Evolutionary conservation across 176 grass and related monocot genomes (phyloP).

Genomic region (Coix lacrymajobi): DNA sequence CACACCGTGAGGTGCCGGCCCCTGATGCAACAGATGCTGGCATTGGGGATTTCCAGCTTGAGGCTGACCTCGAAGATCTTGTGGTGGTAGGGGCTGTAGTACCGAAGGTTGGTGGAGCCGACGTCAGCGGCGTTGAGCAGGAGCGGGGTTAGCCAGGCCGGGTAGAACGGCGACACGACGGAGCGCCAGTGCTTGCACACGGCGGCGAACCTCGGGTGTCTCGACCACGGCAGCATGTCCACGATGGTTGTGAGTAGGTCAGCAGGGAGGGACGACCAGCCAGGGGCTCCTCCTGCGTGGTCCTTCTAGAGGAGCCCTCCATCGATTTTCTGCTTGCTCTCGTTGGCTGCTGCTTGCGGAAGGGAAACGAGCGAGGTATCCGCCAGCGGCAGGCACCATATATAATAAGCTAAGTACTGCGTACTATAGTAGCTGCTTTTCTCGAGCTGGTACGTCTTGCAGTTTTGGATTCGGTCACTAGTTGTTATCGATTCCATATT

Average conservation of each 20-base stretch:
- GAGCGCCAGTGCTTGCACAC: not conserved
- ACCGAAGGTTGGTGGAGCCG: not conserved
- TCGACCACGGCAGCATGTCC: not conserved
- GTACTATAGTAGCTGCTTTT: too few relatives aligned
- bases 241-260: not conserved
- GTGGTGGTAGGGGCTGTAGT: constrained; percentile 30
- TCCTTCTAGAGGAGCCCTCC: too few relatives aligned
- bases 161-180: not conserved
- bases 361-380: too few relatives aligned
- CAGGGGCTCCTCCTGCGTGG: too few relatives aligned
- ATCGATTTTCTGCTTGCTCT: too few relatives aligned
- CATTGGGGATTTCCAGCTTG: not conserved
- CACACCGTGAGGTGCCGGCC: not conserved
- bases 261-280: not conserved
- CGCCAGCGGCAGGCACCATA: too few relatives aligned
- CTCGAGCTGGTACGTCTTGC: too few relatives aligned
- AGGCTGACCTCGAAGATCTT: not conserved
- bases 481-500: too few relatives aligned
- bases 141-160: not conserved
- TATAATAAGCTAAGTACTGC: too few relatives aligned
- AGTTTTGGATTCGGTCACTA: too few relatives aligned
- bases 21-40: not conserved
- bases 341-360: too few relatives aligned
- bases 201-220: not conserved
- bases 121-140: not conserved